Evolutionary conservation across 306 rosid genomes (phyloP).

Genomic region (Malus asiatica): DNA sequence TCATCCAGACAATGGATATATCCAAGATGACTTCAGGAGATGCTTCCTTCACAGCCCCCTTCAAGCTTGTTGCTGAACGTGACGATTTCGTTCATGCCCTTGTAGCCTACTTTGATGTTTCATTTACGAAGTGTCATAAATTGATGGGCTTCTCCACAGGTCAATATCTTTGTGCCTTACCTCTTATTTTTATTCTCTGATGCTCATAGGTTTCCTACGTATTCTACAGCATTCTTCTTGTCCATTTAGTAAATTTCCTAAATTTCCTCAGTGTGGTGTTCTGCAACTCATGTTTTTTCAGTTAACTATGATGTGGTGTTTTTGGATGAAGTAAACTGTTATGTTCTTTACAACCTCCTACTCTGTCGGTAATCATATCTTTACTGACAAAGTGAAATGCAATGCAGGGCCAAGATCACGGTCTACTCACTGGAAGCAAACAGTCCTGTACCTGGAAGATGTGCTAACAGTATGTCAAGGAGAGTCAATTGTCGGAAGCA

Average conservation of each 20-base stretch:
- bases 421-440: slow-evolving; percentile 94
- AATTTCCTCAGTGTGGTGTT: not conserved
- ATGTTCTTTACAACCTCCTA: not conserved
- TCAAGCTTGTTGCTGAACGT: slow-evolving; percentile 84
- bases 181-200: not conserved
- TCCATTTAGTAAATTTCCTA: not conserved
- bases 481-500: slow-evolving; percentile 62
- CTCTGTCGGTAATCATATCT: not conserved
- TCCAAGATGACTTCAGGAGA: slow-evolving; percentile 96
- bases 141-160: slow-evolving; percentile 97
- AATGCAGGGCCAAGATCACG: slow-evolving; percentile 82
- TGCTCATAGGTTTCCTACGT: not conserved
- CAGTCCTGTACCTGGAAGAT: slow-evolving; percentile 88
- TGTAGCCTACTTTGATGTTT: slow-evolving; percentile 92
- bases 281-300: not conserved
- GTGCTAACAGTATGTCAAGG: slow-evolving; percentile 86
- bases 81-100: slow-evolving; percentile 91
- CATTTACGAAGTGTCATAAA: slow-evolving; percentile 89
- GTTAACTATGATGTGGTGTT: not conserved
- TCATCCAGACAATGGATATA: slow-evolving; percentile 87
- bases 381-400: slow-evolving; percentile 8
- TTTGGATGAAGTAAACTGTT: not conserved
- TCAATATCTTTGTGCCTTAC: slow-evolving; percentile 23
- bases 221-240: not conserved
- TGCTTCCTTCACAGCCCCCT: slow-evolving; percentile 83